Base-by-base conservation (phyloP, 164 flowering plant genomes). In the Nelumbo lutea region DNA sequence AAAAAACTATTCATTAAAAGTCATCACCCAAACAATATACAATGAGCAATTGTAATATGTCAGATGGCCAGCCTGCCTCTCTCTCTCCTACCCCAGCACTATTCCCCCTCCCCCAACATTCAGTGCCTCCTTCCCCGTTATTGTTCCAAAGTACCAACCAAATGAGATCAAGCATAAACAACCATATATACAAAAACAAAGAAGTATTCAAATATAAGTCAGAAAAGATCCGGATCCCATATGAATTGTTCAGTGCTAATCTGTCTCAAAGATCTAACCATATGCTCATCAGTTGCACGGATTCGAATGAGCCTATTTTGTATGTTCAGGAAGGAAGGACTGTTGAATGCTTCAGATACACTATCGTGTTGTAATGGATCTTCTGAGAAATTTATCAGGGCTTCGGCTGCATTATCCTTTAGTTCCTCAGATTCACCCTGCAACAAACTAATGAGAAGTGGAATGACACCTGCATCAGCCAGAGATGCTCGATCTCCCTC, bases 351-450 rank as follows among this genome's bases (percentile, higher is more conserved):
- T 57, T 69, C 69, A 6, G 79, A 64, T 41, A 79, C 62, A 46
- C 64, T 68, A 55, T 62, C 72, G 3, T 48, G 64, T 5, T 51
- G 59, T 15, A 44, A 43, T n/a, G 76, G 78, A 64, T 81, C 82
- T 63, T 75, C 72, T 0, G 69, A 68, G 39, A 79, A 75, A 64
- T 69, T 74, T 27, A 71, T 65, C 9, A 81, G 71, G n/a, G 84
- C 79, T 68, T 79, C 77, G 2, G 81, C 80, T 59, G 81, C 83
- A 72, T 78, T 71, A 55, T 78, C 81, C 69, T 69, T 71, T 61
- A 69, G 41, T 52, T 70, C 80, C 42, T 74, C 78, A 3, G 72
- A 76, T 27, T 77, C 77, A 41, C 71, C 76, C 1, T 69, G 68
- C 68, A 81, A 6, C 73, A 75, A 47, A 11, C 60, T 69, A 6